Base-by-base conservation (phyloP, 371 early-diverging fungal species). In the Mortierella sp. region DNA sequence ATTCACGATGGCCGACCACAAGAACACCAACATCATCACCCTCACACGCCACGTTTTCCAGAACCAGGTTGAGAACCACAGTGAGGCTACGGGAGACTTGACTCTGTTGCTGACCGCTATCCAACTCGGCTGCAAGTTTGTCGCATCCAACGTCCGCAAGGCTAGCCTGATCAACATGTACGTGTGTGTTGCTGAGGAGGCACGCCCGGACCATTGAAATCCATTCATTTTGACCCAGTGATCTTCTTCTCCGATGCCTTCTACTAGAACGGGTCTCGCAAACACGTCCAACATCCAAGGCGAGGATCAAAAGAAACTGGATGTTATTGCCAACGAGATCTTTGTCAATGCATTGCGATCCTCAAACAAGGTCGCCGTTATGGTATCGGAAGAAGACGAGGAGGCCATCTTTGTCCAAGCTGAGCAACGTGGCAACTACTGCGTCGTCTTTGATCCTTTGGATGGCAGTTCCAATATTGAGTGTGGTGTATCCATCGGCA, bases 391-490 rank as follows among this genome's bases (percentile, higher is more conserved):
- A 79, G 98, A 98, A 83, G 92, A 94, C 60, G 98, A 98, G 63
- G 90, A 96, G 57, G 94, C 94, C 37, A 94, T 98, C 82, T 81
- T 95, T 57, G 91, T 96, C 57, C 84, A 91, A 54, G 88, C 84
- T 55, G 85, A 85, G 41, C 78, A 82, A 43, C 89, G 88, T 41
- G 98, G 95, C 69, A 92, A 94, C 80, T 98, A 98, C 86, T 91
- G 94, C 76, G 96, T 98, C 25, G 95, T 94, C 34, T 98, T 98
- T 85, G 98, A 98, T 79, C 98, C 98, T 45, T 87, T 98, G 29
- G 98, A 98, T 80, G 98, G 98, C 50, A 90, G 90, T 63, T 94
- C 94, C 82, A 98, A 98, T 85, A 98, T 98, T 79, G 98, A 98
- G 73, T 95, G 96, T 72, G 98, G 97, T 85, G 97, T 98, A 39